Base-by-base conservation (phyloP, 768 basidiomycete species). In the Tephrocybe rancida region DNA sequence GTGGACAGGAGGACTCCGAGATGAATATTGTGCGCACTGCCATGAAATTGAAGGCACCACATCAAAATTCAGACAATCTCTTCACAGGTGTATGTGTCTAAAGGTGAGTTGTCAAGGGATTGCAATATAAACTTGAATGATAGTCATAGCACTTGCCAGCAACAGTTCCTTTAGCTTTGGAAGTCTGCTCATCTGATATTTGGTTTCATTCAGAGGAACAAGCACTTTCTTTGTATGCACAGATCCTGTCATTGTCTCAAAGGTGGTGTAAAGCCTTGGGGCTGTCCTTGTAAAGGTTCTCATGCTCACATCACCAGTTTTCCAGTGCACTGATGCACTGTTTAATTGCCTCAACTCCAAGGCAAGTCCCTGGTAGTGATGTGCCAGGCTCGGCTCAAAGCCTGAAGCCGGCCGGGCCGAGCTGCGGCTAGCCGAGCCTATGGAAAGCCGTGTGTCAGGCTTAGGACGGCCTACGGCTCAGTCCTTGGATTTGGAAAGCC, bases 241-340 rank as follows among this genome's bases (percentile, higher is more conserved):
- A 18, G 9, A 42, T 42, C 6, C 19, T 11, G 16, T 26, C 18
- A 24, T 49, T 24, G 10, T n/a, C 18, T 3, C 27, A n/a, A 19
- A 50, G 39, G n/a, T 26, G 27, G 26, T 18, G 38, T 11, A 30
- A 11, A 19, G 49, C 49, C 1, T 50, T 18, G 10, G 27, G 38
- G 38, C 42, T 30, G 29, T 50, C 37, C 8, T 22, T 18, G 16
- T 42, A 41, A 14, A 42, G 26, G 27, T 50, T 38, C 50, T 67
- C 62, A 46, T 60, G 58, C 7, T 61, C 48, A 10, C 41, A 50
- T 8, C 60, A 45, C 46, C 64, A 53, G 21, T 56, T 41, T 52
- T 73, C 63, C 3, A 73, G 64, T 3, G 68, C 67, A 35, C 52
- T 66, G 49, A 73, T 62, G 18, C 56, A 53, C 44, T 70, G 70